phyloP scores from a whole-genome alignment of 1,284 basidiomycete species.

The Schizophyllum amplum region DNA sequence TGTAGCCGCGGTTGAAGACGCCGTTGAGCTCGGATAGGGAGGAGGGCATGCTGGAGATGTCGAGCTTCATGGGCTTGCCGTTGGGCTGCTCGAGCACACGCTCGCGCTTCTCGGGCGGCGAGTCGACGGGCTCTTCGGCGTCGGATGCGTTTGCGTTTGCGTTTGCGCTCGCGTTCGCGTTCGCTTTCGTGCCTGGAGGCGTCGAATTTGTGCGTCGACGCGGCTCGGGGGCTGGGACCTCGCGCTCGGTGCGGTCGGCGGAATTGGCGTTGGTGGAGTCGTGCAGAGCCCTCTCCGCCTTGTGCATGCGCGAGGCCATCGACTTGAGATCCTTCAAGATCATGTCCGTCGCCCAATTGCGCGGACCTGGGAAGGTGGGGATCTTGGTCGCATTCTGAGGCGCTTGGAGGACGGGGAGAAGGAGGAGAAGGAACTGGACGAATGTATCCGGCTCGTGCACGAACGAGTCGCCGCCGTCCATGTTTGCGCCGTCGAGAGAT shows the following conservation, averaged over 20 bases:
- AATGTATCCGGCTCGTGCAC: neutral
- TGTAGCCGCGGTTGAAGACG: neutral
- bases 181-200: neutral
- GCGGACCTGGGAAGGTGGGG: conserved; percentile 8
- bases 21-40: neutral
- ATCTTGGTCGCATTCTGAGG: neutral
- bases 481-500: no score
- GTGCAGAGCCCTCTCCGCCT: neutral
- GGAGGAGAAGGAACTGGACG: neutral
- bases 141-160: no score
- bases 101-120: neutral
- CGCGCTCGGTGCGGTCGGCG: neutral
- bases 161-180: no score
- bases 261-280: neutral
- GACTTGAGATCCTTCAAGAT: conserved; percentile 4
- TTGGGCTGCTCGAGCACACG: neutral
- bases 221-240: neutral
- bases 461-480: neutral
- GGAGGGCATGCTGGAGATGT: neutral
- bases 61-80: neutral
- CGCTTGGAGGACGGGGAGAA: neutral
- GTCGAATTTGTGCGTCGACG: neutral
- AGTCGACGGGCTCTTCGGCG: neutral
- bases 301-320: neutral
- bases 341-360: conserved; percentile 12